Conservation (phyloP, 495 filamentous ascomycete genomes). For the Neurospora cerealis region DNA sequence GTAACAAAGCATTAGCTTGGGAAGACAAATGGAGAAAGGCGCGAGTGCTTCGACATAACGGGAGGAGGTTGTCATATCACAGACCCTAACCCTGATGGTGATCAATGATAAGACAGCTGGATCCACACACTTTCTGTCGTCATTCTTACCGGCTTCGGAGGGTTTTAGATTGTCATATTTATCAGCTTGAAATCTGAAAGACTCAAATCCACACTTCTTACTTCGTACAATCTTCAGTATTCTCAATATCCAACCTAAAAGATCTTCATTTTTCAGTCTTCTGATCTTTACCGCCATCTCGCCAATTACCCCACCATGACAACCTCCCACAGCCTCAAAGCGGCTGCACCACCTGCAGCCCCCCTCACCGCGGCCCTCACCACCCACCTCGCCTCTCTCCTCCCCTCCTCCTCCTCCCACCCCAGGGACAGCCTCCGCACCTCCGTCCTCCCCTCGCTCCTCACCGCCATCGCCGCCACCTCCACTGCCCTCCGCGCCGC, state of each 20-base stretch:
- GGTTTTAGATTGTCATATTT: background rate
- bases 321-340: background rate
- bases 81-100: background rate
- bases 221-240: background rate
- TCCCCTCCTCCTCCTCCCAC: background rate
- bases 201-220: background rate
- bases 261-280: background rate
- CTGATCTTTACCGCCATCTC: background rate
- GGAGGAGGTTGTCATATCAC: background rate
- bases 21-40: background rate
- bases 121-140: background rate
- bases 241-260: background rate
- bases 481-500: constrained; percentile 26
- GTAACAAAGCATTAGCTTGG: background rate
- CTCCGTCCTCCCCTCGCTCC: constrained; percentile 32
- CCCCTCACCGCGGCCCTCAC: background rate
- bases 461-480: constrained; percentile 25
- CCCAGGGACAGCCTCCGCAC: constrained; percentile 6
- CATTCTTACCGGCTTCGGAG: background rate
- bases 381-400: background rate
- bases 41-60: background rate
- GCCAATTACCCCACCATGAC: background rate
- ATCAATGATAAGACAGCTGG: background rate
- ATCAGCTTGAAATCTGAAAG: background rate
- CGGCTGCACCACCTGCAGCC: background rate